Evolutionary conservation across 768 basidiomycete genomes (phyloP).

Genomic region (Phanerodontia chrysosporium): DNA sequence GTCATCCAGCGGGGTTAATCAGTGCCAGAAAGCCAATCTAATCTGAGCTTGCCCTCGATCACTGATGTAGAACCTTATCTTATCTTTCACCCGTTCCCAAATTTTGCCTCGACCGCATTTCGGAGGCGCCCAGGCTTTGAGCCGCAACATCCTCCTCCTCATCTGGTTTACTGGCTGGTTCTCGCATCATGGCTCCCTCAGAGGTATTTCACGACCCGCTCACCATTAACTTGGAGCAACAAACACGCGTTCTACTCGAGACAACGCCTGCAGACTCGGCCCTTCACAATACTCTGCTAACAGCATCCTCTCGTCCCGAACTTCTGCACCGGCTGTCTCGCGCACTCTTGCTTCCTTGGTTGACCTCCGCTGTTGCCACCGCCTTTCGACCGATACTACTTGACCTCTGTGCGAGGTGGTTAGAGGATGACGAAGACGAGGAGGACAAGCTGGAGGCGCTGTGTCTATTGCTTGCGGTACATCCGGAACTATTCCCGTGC

Average conservation of each 20-base stretch:
- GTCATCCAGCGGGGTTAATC: slow-evolving; percentile 16
- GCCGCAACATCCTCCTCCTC: not conserved
- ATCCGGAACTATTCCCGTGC: slow-evolving; percentile 71
- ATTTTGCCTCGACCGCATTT: slow-evolving; percentile 3
- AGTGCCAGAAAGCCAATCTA: not conserved
- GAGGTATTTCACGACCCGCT: slow-evolving; percentile 45
- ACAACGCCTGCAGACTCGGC: slow-evolving; percentile 39
- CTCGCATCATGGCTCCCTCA: slow-evolving; percentile 1
- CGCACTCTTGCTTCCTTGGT: slow-evolving; percentile 54
- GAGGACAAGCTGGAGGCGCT: slow-evolving; percentile 55
- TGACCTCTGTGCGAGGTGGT: slow-evolving; percentile 81
- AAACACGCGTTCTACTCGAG: slow-evolving; percentile 44
- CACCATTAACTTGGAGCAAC: slow-evolving; percentile 51
- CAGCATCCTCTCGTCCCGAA: slow-evolving; percentile 34
- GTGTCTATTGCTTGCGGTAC: slow-evolving; percentile 60
- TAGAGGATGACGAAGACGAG: slow-evolving; percentile 46
- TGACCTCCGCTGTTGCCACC: slow-evolving; percentile 59
- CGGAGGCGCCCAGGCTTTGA: not conserved
- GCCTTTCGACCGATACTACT: slow-evolving; percentile 73
- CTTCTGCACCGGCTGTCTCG: slow-evolving; percentile 54
- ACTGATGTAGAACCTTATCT: not conserved
- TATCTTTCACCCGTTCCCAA: not conserved
- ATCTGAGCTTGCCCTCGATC: slow-evolving; percentile 5
- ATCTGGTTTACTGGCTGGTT: not conserved
- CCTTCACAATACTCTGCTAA: slow-evolving; percentile 34